phyloP scores from a whole-genome alignment of 768 basidiomycete species.

The Mycena rebaudengoi region DNA sequence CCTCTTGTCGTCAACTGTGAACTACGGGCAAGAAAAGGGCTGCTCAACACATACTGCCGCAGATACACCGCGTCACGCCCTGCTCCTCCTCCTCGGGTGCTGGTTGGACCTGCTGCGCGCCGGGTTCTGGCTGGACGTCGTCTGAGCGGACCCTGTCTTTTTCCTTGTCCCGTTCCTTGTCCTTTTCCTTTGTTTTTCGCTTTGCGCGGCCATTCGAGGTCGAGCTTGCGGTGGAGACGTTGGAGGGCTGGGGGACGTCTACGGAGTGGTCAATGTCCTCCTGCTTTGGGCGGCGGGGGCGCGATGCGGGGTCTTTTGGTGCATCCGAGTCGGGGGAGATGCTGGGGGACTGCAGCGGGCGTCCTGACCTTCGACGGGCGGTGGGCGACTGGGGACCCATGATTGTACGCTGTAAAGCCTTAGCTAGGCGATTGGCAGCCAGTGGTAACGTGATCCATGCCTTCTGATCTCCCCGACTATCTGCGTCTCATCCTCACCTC shows the following conservation, averaged over 20 bases:
- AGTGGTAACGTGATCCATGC: not conserved
- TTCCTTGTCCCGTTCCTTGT: constrained; percentile 68
- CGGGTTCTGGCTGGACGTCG: constrained; percentile 27
- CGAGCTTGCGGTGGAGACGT: constrained; percentile 40
- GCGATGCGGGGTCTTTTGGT: constrained; percentile 43
- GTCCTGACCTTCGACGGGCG: not conserved
- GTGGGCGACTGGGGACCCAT: constrained; percentile 19
- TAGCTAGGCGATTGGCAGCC: not conserved
- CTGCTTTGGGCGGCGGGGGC: constrained; percentile 72
- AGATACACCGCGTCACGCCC: constrained; percentile 84
- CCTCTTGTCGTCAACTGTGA: constrained; percentile 46
- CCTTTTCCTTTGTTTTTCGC: constrained; percentile 65
- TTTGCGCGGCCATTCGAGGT: constrained; percentile 36
- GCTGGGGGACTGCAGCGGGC: constrained; percentile 48
- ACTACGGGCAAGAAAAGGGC: constrained; percentile 32
- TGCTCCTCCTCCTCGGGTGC: constrained; percentile 68
- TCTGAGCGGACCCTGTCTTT: constrained; percentile 39
- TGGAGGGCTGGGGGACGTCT: constrained; percentile 55
- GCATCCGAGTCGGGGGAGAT: constrained; percentile 48
- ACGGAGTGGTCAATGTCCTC: constrained; percentile 75
- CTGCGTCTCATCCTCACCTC: constrained; percentile 88
- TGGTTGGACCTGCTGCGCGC: constrained; percentile 44
- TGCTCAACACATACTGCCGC: constrained; percentile 67
- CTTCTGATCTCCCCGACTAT: constrained; percentile 69
- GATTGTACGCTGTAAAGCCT: not conserved